These are phyloP conservation scores for Saccharomycopsis fermentans DNA, from an alignment of 805 yeast species.

Conservation along the genomic window DNA sequence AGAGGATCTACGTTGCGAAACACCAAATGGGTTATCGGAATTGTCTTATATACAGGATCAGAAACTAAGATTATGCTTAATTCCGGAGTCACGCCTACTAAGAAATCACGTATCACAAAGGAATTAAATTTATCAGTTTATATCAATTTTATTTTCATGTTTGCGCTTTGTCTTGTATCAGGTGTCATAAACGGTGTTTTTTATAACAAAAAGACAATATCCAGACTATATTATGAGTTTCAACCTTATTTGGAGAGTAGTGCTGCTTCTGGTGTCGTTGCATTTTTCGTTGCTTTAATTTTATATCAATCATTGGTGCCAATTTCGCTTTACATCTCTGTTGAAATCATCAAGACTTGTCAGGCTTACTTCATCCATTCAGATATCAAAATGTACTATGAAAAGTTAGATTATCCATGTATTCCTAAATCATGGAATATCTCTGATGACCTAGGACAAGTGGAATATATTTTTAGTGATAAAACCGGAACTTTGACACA, in stretches of 20 bases:
- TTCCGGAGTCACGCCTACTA: constrained; percentile 69
- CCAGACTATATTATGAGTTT: constrained; percentile 49
- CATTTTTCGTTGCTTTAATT: constrained; percentile 64
- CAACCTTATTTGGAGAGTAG: constrained; percentile 50
- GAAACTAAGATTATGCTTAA: constrained; percentile 73
- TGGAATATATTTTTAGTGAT: constrained; percentile 73
- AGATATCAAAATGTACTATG: constrained; percentile 62
- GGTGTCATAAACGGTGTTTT: constrained; percentile 63
- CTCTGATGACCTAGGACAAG: constrained; percentile 77
- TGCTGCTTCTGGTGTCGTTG: constrained; percentile 54
- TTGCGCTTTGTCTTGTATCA: constrained; percentile 55
- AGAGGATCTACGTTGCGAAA: constrained; percentile 68
- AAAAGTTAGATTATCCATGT: constrained; percentile 61
- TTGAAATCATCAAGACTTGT: constrained; percentile 67
- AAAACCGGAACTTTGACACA: constrained; percentile 81
- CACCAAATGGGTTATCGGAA: constrained; percentile 66
- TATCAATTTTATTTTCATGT: constrained; percentile 50
- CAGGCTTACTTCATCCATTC: constrained; percentile 70
- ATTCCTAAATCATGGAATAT: constrained; percentile 77
- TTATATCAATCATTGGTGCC: constrained; percentile 73
- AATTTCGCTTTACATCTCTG: constrained; percentile 66
- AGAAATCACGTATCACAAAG: constrained; percentile 52
- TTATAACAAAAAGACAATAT: constrained; percentile 34
- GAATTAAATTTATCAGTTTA: constrained; percentile 60
- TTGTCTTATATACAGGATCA: constrained; percentile 65